phyloP scores from a whole-genome alignment of 495 filamentous ascomycete genomes.

The Xylaria curta region DNA sequence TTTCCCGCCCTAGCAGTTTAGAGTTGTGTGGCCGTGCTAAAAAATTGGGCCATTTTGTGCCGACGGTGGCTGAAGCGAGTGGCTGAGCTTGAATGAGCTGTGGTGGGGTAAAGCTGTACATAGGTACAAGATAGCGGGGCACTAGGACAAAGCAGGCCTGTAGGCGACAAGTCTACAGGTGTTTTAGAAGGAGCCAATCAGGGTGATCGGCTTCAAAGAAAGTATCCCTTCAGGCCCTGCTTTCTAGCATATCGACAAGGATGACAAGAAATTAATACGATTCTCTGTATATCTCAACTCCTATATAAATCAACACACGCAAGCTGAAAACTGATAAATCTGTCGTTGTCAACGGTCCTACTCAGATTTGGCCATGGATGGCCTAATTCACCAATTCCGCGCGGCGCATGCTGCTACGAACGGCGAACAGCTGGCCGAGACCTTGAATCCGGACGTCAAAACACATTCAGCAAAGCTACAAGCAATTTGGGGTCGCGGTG shows the following conservation, averaged over 20 bases:
- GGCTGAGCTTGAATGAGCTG: neutral
- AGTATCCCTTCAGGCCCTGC: neutral
- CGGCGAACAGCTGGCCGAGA: conserved; percentile 70
- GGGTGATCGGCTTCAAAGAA: neutral
- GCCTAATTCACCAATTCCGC: conserved; percentile 66
- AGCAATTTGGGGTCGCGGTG: conserved; percentile 59
- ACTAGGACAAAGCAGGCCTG: neutral
- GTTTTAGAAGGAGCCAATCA: conserved; percentile 7
- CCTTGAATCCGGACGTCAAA: conserved; percentile 70
- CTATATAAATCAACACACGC: neutral
- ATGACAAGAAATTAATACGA: conserved; percentile 21
- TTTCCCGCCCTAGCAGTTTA: conserved; percentile 43
- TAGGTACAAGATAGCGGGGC: conserved; percentile 4
- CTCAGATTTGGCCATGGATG: conserved; percentile 60
- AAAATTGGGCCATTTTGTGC: conserved; percentile 3
- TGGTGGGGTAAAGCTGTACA: neutral
- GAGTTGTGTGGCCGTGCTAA: conserved; percentile 31
- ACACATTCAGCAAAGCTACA: conserved; percentile 62
- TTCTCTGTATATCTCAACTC: neutral
- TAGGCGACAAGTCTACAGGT: neutral
- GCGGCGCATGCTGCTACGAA: conserved; percentile 60
- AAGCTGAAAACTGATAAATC: neutral
- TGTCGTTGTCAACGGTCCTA: neutral
- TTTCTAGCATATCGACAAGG: neutral
- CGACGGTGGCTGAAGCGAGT: neutral